Conservation (phyloP, 2,329 filamentous ascomycete genomes). For the Chlorencoelia australis region DNA sequence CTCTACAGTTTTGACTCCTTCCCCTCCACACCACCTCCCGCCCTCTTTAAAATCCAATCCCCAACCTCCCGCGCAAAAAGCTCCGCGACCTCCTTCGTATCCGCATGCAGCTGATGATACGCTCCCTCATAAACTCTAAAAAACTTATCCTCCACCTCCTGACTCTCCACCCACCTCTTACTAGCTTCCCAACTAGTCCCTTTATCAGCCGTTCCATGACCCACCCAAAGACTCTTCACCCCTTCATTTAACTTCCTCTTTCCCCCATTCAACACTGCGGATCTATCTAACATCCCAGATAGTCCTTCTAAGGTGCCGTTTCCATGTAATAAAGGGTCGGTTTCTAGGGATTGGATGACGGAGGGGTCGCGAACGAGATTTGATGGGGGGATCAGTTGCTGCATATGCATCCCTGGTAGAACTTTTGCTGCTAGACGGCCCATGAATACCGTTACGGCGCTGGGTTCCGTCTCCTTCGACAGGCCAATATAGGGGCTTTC, state of each 20-base stretch:
- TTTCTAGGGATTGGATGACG: slow-evolving; percentile 47
- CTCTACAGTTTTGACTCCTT: neutral
- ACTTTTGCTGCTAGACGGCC: slow-evolving; percentile 60
- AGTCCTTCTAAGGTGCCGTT: slow-evolving; percentile 79
- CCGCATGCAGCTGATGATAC: slow-evolving; percentile 65
- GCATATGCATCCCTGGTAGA: slow-evolving; percentile 56
- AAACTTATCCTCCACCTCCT: slow-evolving; percentile 53
- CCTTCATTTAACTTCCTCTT: slow-evolving; percentile 39
- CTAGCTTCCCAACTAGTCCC: slow-evolving; percentile 57
- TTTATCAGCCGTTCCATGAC: slow-evolving; percentile 67
- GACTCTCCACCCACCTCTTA: slow-evolving; percentile 49
- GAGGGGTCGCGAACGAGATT: slow-evolving; percentile 58
- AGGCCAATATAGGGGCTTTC: slow-evolving; percentile 75
- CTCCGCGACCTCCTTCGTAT: slow-evolving; percentile 31
- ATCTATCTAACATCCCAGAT: slow-evolving; percentile 67
- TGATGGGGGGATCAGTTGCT: slow-evolving; percentile 48
- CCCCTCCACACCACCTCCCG: slow-evolving; percentile 8
- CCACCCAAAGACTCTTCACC: slow-evolving; percentile 59
- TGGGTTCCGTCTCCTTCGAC: slow-evolving; percentile 53
- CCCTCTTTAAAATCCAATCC: slow-evolving; percentile 52
- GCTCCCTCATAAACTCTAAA: slow-evolving; percentile 68
- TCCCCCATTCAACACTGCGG: slow-evolving; percentile 47
- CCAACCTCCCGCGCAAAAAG: slow-evolving; percentile 45
- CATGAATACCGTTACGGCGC: slow-evolving; percentile 47
- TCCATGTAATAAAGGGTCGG: slow-evolving; percentile 67